Base-by-base conservation (phyloP, 768 basidiomycete species). In the Leucogyrophana mollusca region DNA sequence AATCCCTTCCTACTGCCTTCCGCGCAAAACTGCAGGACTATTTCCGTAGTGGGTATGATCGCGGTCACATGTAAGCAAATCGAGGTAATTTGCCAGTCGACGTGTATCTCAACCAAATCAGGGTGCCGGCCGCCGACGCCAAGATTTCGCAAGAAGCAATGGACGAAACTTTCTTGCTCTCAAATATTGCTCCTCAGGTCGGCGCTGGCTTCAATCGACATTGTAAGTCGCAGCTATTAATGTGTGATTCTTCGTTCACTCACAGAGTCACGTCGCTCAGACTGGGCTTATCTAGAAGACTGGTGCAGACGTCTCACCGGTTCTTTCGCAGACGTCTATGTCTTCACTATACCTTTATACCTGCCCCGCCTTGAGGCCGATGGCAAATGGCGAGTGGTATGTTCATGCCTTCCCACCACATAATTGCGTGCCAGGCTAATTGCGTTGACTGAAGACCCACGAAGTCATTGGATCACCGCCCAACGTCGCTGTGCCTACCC, bases 121-220 rank as follows among this genome's bases (percentile, higher is more conserved):
- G 90, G 92, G 93, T 95, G 0, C 94, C 94, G 25, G 95, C 95
- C 16, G 95, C 95, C 23, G 96, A 99, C 66, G 94, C 93, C 7
- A 98, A 94, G 63, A 67, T 72, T 24, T 92, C 90, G 13, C 93
- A 94, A 76, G 77, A 79, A 45, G 95, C 95, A 9, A 98, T 97
- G 95, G 67, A 97, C 62, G 94, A 99, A 68, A 99, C 95, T 0
- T 99, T 99, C 66, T 70, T 91, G 27, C 69, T 99, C 36, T 85
- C 91, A 0, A 99, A 99, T 59, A 96, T 99, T 43, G 95, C 96
- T 4, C 96, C 96, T 34, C 96, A 99, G 76, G 93, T 99, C 20
- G 96, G 96, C 1, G 90, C 81, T 33, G 96, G 95, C 0, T 99
- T 98, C 74, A 99, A 98, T 61, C 77, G 96, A 45, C 94, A 98